Evolutionary conservation across 1,284 basidiomycete genomes (phyloP), one percentile per base, ranked within the genome.

Genomic region (Termitomyces sp.): DNA sequence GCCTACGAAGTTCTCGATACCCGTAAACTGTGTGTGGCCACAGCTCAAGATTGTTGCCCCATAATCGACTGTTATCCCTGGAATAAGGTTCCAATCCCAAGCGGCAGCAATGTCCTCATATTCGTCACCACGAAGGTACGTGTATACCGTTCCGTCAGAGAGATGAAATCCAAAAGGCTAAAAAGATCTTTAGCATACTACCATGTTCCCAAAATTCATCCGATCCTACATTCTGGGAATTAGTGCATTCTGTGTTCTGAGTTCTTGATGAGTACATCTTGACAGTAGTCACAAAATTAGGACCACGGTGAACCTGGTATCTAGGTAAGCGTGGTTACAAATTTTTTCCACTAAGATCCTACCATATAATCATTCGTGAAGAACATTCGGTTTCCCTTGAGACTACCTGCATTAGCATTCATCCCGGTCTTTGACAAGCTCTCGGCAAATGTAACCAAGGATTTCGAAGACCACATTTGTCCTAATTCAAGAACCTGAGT

Each of bases 301-400:
- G 51, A 8, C 83, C 81, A 13, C 84, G 79, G 53, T 86, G 80
- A 13, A 81, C 77, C 80, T 83, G 30, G 50, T 38, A 19, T 24
- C n/a, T 21, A 40, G 28, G 51, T 45, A 28, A 18, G 41, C 1
- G 13, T 40, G 14, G 37, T 18, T 21, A 31, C 18, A 24, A 21
- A 34, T 16, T 30, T 26, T 7, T 9, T 24, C 0, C 8, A 47
- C 5, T 5, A 11, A 30, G 7, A 14, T 42, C 68, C 33, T 56
- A 81, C 84, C 81, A 86, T 84, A 61, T 85, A 86, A 61, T 88
- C 86, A 53, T 81, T 83, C 33, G 73, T 73, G 62, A 76, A 87
- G 66, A 88, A 88, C 73, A 81, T 79, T 24, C 77, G 73, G 60
- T 85, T 86, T 2, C 86, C 86, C 0, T 61, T 49, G 16, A 87